phyloP scores from a whole-genome alignment of 2,329 filamentous ascomycete genomes.

The Cladosporium sp. region DNA sequence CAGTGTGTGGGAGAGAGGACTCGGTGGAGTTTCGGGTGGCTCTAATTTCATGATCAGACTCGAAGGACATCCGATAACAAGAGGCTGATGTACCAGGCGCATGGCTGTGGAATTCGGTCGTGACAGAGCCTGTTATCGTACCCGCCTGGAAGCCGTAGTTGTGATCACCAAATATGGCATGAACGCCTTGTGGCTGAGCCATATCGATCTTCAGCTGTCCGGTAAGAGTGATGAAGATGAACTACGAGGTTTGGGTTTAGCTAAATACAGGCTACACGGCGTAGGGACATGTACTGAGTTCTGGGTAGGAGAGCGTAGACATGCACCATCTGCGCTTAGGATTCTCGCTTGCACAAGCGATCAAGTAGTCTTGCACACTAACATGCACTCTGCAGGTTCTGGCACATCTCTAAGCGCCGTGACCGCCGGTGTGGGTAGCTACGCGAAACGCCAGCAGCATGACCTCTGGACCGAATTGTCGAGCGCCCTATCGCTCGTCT shows the following conservation, averaged over 20 bases:
- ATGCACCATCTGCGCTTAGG: not conserved
- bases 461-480: no score
- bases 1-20: slow-evolving; percentile 16
- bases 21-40: not conserved
- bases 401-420: not conserved
- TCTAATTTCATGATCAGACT: not conserved
- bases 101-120: not conserved
- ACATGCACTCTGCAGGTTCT: not conserved
- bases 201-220: not conserved
- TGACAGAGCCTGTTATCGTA: not conserved
- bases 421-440: not conserved
- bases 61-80: not conserved
- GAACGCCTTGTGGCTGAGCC: not conserved
- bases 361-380: not conserved
- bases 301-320: not conserved
- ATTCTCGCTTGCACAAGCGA: not conserved
- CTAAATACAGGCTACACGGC: not conserved
- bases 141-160: not conserved
- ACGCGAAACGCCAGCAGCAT: not conserved
- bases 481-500: no score
- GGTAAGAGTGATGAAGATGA: no score
- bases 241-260: not conserved
- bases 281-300: not conserved
- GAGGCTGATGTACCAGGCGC: not conserved
- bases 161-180: not conserved